Evolutionary conservation across 371 early-diverging fungal genomes (phyloP).

Genomic region (Neoconidiobolus thromboides): DNA sequence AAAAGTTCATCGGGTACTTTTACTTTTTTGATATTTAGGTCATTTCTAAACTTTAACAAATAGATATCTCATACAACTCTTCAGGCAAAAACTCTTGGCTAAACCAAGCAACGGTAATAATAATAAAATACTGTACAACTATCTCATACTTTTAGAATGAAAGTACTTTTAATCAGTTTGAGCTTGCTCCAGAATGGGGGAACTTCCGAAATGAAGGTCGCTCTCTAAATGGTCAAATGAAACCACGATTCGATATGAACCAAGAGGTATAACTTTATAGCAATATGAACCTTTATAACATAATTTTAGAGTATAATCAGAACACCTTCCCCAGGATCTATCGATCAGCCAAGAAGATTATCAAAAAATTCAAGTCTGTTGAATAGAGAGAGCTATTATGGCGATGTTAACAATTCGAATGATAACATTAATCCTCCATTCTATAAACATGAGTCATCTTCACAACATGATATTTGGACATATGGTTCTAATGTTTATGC

Average conservation of each 20-base stretch:
- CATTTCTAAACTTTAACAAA: not conserved
- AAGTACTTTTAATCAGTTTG: not conserved
- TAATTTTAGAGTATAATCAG: not conserved
- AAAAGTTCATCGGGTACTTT: not conserved
- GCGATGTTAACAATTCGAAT: not conserved
- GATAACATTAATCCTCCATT: not conserved
- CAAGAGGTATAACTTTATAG: not conserved
- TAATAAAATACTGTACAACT: too few species aligned
- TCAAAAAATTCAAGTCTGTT: conserved; percentile 9
- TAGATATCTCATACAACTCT: too few species aligned
- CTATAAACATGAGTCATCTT: not conserved
- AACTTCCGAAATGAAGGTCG: not conserved
- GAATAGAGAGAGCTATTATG: conserved; percentile 1
- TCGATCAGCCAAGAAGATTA: not conserved
- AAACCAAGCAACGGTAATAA: too few species aligned
- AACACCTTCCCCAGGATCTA: not conserved
- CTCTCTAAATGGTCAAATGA: not conserved
- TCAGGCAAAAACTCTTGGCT: too few species aligned
- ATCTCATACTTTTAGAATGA: too few species aligned
- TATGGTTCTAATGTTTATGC: not conserved
- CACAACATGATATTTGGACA: not conserved
- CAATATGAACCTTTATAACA: too few species aligned
- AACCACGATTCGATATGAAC: not conserved
- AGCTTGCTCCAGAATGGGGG: not conserved
- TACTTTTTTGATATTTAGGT: not conserved